Evolutionary conservation across 106 monocot species (phyloP), one percentile per base, ranked within the genome.

Genomic region (Allium fistulosum): DNA sequence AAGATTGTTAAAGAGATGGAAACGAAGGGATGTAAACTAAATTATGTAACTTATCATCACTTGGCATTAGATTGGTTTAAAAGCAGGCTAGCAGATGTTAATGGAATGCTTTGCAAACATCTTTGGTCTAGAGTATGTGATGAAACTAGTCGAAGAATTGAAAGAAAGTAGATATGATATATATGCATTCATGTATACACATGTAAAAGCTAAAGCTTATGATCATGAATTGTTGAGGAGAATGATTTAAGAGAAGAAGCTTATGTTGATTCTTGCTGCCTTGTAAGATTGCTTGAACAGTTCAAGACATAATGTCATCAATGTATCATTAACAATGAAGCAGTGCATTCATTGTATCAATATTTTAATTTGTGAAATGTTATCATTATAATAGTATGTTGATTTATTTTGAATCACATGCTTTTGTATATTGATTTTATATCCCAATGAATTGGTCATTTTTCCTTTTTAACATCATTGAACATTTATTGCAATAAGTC

Each of bases 31-130:
- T 90, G 89, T 76, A 68, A 78, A 67, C 89, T 89, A 46, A 99
- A 99, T 87, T 88, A 92, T 14, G 92, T 99, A 50, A 92, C 97
- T 1, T 99, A 92, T 67, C 88, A 92, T 49, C 88, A 99, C 72
- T 82, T 99, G 18, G 75, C 92, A 28, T 73, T 92, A 53, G 89
- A 84, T 53, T 99, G 86, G 75, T 62, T 99, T 61, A 99, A 87
- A 71, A 80, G 82, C 8, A 83, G 89, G 57, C 26, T 84, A 37
- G 77, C 76, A 46, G 56, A 79, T 77, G 84, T 61, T 92, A 11
- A 18, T 87, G 16, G 92, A 90, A 59, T 71, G 18, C 45, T 84
- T 99, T 75, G 82, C 86, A 12, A 70, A 85, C 26, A 68, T 81
- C 17, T 92, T 88, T 46, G 83, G 89, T 48, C 52, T 92, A 49